A percentile compares a stretch with the other conserved stretches of the same genome.
Evolutionary conservation across 164 flowering plant species (phyloP).

Genomic region (Aristolochia contorta): DNA sequence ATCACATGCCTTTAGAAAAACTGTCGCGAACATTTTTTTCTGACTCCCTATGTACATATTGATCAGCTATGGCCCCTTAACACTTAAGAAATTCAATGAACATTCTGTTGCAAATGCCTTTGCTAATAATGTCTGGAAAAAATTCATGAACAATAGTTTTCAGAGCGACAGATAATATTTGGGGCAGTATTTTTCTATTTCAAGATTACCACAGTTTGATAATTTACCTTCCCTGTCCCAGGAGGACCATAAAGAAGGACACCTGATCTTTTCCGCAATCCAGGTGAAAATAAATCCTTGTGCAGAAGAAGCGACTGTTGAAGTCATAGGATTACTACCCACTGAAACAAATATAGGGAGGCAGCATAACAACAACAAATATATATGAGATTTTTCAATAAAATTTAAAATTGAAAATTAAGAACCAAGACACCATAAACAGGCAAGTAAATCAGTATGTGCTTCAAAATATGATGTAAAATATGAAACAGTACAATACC

Average conservation of each 20-base stretch:
- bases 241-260: constrained; percentile 99
- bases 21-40: constrained; percentile 77
- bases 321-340: background rate
- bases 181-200: background rate
- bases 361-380: background rate
- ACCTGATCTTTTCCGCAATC: constrained; percentile 89
- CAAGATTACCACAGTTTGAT: background rate
- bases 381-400: background rate
- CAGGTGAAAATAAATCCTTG: constrained; percentile 90
- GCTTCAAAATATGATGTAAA: background rate
- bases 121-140: constrained; percentile 79
- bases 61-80: constrained; percentile 91
- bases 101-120: constrained; percentile 96
- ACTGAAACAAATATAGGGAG: background rate
- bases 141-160: background rate
- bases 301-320: constrained; percentile 86
- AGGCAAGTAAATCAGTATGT: background rate
- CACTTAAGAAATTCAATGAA: constrained; percentile 89
- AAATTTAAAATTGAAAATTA: background rate
- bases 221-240: constrained; percentile 86
- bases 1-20: constrained; percentile 75
- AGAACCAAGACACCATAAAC: background rate
- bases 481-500: constrained; percentile 26
- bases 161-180: background rate
- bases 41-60: constrained; percentile 50